Evolutionary conservation across 352 stramenopile species (phyloP).

Genomic region (Blastocystis sp.): DNA sequence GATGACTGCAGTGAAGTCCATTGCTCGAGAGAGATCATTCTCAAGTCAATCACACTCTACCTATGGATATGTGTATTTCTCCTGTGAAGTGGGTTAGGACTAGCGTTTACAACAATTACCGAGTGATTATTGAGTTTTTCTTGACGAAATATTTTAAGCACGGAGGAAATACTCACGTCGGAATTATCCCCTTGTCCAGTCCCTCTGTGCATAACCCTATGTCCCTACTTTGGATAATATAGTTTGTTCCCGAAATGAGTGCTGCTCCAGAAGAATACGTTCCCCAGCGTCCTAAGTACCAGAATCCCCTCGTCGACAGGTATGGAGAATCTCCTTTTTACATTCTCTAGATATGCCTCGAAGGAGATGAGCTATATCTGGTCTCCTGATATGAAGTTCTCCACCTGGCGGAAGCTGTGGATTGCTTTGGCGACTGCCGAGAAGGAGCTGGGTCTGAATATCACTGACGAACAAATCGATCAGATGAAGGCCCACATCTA

Average conservation of each 20-base stretch:
- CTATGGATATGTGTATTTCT: no score
- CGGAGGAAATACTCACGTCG: background rate
- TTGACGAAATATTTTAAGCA: background rate
- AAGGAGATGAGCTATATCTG: slow-evolving; percentile 99
- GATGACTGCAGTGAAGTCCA: no score
- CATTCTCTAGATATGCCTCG: slow-evolving; percentile 88
- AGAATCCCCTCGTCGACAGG: slow-evolving; percentile 57
- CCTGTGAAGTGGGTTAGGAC: no score
- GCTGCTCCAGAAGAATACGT: slow-evolving; percentile 34
- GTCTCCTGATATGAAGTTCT: slow-evolving; percentile 96
- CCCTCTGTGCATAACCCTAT: background rate
- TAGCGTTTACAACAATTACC: no score
- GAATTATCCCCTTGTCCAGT: background rate
- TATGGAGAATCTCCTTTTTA: background rate
- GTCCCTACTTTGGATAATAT: background rate
- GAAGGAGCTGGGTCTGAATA: slow-evolving; percentile 91
- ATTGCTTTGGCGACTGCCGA: slow-evolving; percentile 89
- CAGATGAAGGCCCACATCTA: slow-evolving; percentile 88
- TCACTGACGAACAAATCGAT: slow-evolving; percentile 91
- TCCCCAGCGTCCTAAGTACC: slow-evolving; percentile 51
- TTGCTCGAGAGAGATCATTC: no score
- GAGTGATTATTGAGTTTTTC: no score
- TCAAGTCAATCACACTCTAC: no score
- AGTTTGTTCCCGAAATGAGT: slow-evolving; percentile 12
- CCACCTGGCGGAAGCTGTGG: slow-evolving; percentile 95